Evolutionary conservation across 495 filamentous ascomycete genomes (phyloP).

Genomic region (Xylaria flabelliformis): DNA sequence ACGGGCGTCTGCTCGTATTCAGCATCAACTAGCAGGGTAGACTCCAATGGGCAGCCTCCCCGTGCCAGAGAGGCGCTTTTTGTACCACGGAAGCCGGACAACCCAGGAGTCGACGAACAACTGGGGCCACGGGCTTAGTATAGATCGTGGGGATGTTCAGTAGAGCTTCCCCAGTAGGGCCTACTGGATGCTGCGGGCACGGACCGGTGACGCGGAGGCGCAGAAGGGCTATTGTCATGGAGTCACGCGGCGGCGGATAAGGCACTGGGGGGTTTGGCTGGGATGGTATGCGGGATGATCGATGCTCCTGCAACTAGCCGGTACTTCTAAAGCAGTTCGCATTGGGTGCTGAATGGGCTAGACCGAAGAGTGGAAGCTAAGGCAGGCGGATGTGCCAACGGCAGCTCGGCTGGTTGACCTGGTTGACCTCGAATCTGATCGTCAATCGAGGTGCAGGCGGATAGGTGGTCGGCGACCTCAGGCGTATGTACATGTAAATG

Average conservation of each 20-base stretch:
- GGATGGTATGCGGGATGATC: constrained; percentile 47
- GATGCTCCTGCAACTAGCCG: constrained; percentile 47
- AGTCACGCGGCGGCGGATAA: constrained; percentile 57
- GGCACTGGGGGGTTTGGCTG: constrained; percentile 48
- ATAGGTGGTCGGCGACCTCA: constrained; percentile 39
- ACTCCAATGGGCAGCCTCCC: constrained; percentile 55
- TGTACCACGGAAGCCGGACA: constrained; percentile 50
- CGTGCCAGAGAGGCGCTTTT: constrained; percentile 49
- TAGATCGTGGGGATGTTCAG: constrained; percentile 46
- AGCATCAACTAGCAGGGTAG: constrained; percentile 37
- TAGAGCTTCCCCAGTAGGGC: constrained; percentile 32
- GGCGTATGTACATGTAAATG: constrained; percentile 31
- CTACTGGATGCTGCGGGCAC: constrained; percentile 33
- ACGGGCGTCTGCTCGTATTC: constrained; percentile 44
- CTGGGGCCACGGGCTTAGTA: constrained; percentile 39
- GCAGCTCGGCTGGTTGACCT: constrained; percentile 39
- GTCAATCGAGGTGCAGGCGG: constrained; percentile 27
- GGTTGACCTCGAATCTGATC: constrained; percentile 32
- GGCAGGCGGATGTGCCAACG: constrained; percentile 37
- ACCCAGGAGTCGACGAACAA: constrained; percentile 37
- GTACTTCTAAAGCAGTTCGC: constrained; percentile 45
- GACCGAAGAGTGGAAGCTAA: constrained; percentile 32
- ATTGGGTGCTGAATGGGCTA: constrained; percentile 42
- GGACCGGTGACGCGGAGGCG: constrained; percentile 42
- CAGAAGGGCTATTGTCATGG: constrained; percentile 41